Conservation (phyloP, 768 basidiomycete genomes). For the Sarcomyxa edulis region DNA sequence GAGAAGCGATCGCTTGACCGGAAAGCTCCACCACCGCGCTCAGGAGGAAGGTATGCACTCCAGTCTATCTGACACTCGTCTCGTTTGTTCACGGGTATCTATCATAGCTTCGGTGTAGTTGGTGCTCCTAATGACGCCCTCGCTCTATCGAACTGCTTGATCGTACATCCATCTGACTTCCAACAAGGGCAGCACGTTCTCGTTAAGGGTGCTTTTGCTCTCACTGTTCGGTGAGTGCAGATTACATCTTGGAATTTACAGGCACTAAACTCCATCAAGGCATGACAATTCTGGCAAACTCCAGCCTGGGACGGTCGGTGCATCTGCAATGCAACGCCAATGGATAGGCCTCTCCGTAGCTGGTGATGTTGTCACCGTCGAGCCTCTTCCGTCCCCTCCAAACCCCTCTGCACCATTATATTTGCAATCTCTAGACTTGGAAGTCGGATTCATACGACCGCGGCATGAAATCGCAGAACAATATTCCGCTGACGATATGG, state of each 20-base stretch:
- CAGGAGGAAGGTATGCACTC: conserved; percentile 20
- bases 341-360: conserved; percentile 83
- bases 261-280: no score
- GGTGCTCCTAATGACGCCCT: conserved; percentile 59
- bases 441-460: conserved; percentile 60
- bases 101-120: conserved; percentile 54
- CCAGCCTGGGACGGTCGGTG: conserved; percentile 65
- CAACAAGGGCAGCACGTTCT: conserved; percentile 66
- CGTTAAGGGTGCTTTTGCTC: conserved; percentile 63
- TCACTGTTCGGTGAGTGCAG: conserved; percentile 66
- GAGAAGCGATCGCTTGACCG: conserved; percentile 44
- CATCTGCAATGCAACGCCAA: conserved; percentile 72
- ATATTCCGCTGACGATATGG: conserved; percentile 89
- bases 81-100: conserved; percentile 4
- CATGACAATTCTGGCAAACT: conserved; percentile 77
- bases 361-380: conserved; percentile 74
- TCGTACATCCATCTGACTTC: conserved; percentile 80
- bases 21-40: conserved; percentile 23
- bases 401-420: conserved; percentile 50
- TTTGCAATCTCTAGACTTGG: conserved; percentile 75
- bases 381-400: conserved; percentile 51
- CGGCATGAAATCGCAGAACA: conserved; percentile 54
- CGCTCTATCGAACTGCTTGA: conserved; percentile 76
- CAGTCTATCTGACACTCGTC: neutral
- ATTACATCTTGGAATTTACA: neutral